These are phyloP conservation scores for Aureobasidium sp. DNA, from an alignment of 2,329 filamentous ascomycete species.

Conservation along the genomic window DNA sequence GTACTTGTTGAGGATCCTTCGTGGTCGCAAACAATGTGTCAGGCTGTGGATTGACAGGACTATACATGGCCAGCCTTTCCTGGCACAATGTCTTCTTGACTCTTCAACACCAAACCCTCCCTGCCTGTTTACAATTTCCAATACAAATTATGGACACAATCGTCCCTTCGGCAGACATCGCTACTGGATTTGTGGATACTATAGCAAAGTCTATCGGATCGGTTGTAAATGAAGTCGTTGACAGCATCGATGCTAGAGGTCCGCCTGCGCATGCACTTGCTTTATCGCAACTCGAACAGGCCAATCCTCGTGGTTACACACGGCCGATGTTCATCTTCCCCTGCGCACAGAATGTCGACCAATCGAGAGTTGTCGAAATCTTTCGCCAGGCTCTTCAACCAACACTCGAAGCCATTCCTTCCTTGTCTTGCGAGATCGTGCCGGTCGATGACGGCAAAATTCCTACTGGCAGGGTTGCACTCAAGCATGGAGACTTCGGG, in stretches of 20 bases:
- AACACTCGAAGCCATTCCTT: not conserved
- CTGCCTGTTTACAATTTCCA: too few species aligned
- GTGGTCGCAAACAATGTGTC: not conserved
- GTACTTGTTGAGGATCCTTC: not conserved
- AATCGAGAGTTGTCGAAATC: not conserved
- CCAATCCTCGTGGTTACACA: conserved; percentile 1
- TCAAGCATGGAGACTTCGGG: not conserved
- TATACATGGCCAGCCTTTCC: not conserved
- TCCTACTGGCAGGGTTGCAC: not conserved
- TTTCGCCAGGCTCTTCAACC: not conserved
- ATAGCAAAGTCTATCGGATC: not conserved
- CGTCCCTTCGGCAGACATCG: not conserved
- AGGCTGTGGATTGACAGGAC: not conserved
- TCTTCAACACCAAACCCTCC: not conserved
- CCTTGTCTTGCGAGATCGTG: not conserved
- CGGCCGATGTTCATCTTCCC: not conserved
- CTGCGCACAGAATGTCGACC: not conserved
- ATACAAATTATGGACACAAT: not conserved
- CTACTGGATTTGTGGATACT: not conserved
- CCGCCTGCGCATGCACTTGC: not conserved
- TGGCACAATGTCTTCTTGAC: not conserved
- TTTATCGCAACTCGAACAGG: not conserved
- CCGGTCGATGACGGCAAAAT: not conserved
- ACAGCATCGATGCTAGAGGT: not conserved
- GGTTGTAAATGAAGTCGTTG: not conserved